Base-by-base conservation (phyloP, 192 early-diverging fungal species). In the Spizellomyces punctatus region DNA sequence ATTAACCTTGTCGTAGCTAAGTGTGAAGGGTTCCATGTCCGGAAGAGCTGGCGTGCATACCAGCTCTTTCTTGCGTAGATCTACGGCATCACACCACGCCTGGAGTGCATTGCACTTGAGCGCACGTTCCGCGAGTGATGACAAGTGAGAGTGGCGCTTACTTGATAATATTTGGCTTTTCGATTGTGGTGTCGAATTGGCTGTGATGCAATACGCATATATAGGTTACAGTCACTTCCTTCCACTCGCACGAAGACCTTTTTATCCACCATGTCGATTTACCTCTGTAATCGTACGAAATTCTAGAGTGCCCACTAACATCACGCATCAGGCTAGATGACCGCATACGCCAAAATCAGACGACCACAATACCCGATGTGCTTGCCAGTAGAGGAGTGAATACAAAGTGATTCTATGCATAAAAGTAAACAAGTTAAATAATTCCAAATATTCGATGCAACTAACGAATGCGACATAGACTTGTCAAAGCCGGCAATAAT, bases 361-460 rank as follows among this genome's bases (percentile, higher is more conserved):
- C 1, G 14, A 36, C 3, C 27, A 0, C 27, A 36, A 36, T 48
- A 65, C 63, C 63, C 6, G 71, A 27, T n/a, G 77, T 78, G 9
- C 75, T 68, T 2, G 93, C 92, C 58, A 96, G 81, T 54, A 96
- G 73, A 16, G 94, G 94, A 46, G 94, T 96, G 76, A 94, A 93
- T 27, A 92, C 77, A 77, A 95, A 95, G 76, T 93, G 91, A 73
- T 93, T 93, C 54, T 68, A 36, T 36, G 62, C 1, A 36, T 48
- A 55, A 44, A 42, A 55, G 54, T 5, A 67, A 19, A 21, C 4
- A 5, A 36, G 27, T 36, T 36, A 36, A 2, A 36, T 36, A 36
- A 36, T 36, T 36, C 27, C 27, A 36, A 36, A 36, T n/a, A 2
- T 4, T 41, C 36, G 62, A 17, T n/a, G 16, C 27, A 45, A 64